A percentile compares a stretch with the other conserved stretches of the same genome.
Evolutionary conservation across 306 rosid species (phyloP).

Genomic region (Ceratonia siliqua): DNA sequence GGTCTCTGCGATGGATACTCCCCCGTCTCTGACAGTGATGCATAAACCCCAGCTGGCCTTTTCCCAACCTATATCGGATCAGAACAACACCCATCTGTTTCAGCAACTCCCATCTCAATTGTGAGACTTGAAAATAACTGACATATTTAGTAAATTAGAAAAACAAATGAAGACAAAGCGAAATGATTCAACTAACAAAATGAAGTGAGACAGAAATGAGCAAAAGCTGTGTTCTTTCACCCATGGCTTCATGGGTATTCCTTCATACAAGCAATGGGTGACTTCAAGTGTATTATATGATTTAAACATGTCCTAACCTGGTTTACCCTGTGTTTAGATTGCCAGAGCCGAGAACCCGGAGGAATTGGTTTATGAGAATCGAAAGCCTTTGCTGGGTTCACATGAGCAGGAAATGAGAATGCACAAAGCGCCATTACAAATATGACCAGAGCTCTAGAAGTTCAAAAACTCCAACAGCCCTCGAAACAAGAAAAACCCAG

Average conservation of each 20-base stretch:
- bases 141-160: neutral
- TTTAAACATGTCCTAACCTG: slow-evolving; percentile 44
- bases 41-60: slow-evolving; percentile 56
- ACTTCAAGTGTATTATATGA: neutral
- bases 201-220: neutral
- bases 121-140: slow-evolving; percentile 12
- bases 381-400: slow-evolving; percentile 33
- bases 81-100: slow-evolving; percentile 39
- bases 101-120: slow-evolving; percentile 23
- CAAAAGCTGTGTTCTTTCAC: neutral
- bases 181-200: neutral
- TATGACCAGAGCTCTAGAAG: neutral
- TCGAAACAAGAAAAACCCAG: slow-evolving; percentile 37
- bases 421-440: slow-evolving; percentile 70
- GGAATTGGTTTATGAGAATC: slow-evolving; percentile 41
- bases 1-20: slow-evolving; percentile 82
- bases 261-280: slow-evolving; percentile 27
- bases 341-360: slow-evolving; percentile 41
- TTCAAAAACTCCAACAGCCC: slow-evolving; percentile 6
- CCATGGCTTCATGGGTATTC: slow-evolving; percentile 15
- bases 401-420: slow-evolving; percentile 51
- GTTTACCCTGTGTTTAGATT: slow-evolving; percentile 41
- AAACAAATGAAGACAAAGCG: neutral
- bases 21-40: slow-evolving; percentile 74
- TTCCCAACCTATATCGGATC: slow-evolving; percentile 53